These are phyloP conservation scores for Gossypioides kirkii DNA, from an alignment of 345 rosid species.

Conservation along the genomic window DNA sequence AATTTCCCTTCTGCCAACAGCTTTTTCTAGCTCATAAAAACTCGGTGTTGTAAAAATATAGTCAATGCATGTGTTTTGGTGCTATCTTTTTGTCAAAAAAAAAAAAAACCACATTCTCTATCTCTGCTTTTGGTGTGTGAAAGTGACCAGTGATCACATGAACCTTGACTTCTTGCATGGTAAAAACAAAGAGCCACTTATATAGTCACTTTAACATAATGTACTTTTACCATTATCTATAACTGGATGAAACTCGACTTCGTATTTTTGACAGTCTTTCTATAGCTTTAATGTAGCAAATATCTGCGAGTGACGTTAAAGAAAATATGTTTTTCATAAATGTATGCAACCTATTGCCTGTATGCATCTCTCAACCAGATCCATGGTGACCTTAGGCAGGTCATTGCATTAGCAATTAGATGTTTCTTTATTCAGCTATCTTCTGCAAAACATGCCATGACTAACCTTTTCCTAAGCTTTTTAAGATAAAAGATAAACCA, in stretches of 20 bases:
- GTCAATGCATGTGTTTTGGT: conserved; percentile 1
- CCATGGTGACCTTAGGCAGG: not conserved
- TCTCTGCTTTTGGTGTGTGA: not conserved
- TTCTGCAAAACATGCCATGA: not conserved
- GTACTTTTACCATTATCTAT: not conserved
- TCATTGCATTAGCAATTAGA: not conserved
- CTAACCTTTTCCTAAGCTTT: not conserved
- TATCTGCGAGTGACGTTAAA: not conserved
- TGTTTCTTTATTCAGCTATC: not conserved
- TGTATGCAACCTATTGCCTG: not conserved
- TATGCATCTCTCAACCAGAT: not conserved
- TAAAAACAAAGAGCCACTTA: not conserved
- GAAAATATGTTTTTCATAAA: not conserved
- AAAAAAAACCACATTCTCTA: not conserved
- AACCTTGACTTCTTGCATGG: not conserved
- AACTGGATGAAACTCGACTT: no score
- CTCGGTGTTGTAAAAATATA: not conserved
- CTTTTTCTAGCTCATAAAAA: not conserved
- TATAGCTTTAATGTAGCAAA: no score
- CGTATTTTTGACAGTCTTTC: not conserved
- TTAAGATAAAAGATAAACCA: not conserved
- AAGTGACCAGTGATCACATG: not conserved
- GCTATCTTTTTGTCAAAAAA: not conserved
- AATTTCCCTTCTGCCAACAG: not conserved
- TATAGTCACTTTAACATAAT: not conserved